Percentiles rank a stretch among this genome's conserved stretches.
These are phyloP conservation scores for Globisporangium radiosum DNA, from an alignment of 352 stramenopile species.

Conservation along the genomic window DNA sequence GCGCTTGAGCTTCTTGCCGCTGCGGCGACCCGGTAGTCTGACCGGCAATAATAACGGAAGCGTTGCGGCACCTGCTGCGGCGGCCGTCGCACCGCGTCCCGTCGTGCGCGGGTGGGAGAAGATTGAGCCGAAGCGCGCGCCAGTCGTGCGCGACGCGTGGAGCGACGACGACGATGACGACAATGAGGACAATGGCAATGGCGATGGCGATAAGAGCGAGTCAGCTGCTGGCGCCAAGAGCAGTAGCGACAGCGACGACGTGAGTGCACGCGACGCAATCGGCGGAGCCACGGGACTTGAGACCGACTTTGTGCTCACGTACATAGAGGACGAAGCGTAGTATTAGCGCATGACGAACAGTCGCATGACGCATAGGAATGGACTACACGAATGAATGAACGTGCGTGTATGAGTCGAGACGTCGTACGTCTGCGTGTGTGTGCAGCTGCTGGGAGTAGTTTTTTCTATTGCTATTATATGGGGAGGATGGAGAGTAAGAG, in stretches of 20 bases:
- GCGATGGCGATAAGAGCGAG: slow-evolving; percentile 2
- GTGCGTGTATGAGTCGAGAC: background rate
- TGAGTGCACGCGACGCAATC: slow-evolving; percentile 11
- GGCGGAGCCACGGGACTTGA: background rate
- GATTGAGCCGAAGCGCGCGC: slow-evolving; percentile 36
- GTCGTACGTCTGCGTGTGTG: too few relatives aligned
- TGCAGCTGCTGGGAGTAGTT: too few relatives aligned
- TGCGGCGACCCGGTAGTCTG: slow-evolving; percentile 21
- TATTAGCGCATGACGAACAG: too few relatives aligned
- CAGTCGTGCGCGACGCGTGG: slow-evolving; percentile 60
- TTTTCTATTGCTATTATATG: slow-evolving; percentile 5
- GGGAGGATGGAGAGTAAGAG: background rate
- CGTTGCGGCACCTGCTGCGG: slow-evolving; percentile 14
- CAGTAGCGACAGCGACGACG: slow-evolving; percentile 6
- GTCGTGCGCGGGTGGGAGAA: slow-evolving; percentile 61
- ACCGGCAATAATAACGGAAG: slow-evolving; percentile 4
- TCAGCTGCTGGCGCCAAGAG: slow-evolving; percentile 12
- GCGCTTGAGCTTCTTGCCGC: slow-evolving; percentile 51
- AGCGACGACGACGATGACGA: slow-evolving; percentile 55
- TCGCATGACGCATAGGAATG: too few relatives aligned
- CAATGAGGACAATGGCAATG: slow-evolving; percentile 1
- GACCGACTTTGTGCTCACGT: slow-evolving; percentile 15
- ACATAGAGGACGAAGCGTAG: slow-evolving; percentile 15
- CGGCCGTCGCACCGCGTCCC: slow-evolving; percentile 12
- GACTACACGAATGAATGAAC: background rate